These are phyloP conservation scores for Areca catechu DNA, from an alignment of 176 grass and related monocot species.

Conservation along the genomic window DNA sequence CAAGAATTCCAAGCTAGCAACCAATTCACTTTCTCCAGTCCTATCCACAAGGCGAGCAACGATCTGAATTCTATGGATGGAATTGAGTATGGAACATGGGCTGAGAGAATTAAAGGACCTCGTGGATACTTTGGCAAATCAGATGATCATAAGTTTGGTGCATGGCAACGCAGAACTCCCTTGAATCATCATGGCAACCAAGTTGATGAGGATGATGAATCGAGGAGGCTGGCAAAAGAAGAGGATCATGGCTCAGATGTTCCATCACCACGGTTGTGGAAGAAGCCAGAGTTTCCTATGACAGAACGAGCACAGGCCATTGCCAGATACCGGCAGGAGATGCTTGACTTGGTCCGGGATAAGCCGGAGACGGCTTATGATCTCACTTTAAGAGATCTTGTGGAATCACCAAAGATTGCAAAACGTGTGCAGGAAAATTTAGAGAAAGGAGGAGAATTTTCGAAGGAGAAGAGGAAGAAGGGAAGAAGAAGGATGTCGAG, in stretches of 20 bases:
- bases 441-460: slow-evolving; percentile 10
- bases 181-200: background rate
- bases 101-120: slow-evolving; percentile 4
- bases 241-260: slow-evolving; percentile 25
- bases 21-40: slow-evolving; percentile 8
- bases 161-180: background rate
- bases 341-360: slow-evolving; percentile 63
- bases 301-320: slow-evolving; percentile 34
- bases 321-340: slow-evolving; percentile 61
- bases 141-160: background rate
- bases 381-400: slow-evolving; percentile 86
- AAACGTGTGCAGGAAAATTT: background rate
- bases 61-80: background rate
- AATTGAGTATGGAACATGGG: slow-evolving; percentile 8
- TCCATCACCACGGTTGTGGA: slow-evolving; percentile 41
- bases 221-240: slow-evolving; percentile 24
- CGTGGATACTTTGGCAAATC: background rate
- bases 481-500: slow-evolving; percentile 38
- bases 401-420: slow-evolving; percentile 23
- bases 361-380: slow-evolving; percentile 59
- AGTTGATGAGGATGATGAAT: slow-evolving; percentile 22
- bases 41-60: too few species aligned
- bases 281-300: background rate
- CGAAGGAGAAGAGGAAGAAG: slow-evolving; percentile 20
- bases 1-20: background rate